Evolutionary conservation across 345 rosid genomes (phyloP).

Genomic region (Erysimum cheiranthoides): DNA sequence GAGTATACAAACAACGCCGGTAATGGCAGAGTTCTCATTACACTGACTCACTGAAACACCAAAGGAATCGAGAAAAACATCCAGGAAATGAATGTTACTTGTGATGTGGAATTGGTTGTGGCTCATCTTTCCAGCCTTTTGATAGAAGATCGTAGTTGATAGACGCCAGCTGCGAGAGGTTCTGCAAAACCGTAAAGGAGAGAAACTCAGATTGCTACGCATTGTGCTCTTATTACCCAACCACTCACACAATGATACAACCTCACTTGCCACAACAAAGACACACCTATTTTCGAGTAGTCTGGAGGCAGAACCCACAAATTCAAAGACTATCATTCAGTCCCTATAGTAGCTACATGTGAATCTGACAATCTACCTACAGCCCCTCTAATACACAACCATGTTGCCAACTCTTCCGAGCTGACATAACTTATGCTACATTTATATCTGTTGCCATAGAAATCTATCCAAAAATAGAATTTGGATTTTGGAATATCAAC

Average conservation of each 20-base stretch:
- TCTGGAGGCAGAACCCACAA: slow-evolving; percentile 16
- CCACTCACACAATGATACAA: slow-evolving; percentile 1
- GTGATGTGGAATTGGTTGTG: slow-evolving; percentile 53
- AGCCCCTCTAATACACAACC: not conserved
- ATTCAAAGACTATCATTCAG: not conserved
- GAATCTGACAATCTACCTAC: slow-evolving; percentile 13
- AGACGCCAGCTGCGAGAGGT: slow-evolving; percentile 95
- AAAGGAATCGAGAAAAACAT: slow-evolving; percentile 30
- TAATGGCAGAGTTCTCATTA: slow-evolving; percentile 34
- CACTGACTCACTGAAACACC: slow-evolving; percentile 37
- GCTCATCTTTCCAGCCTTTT: slow-evolving; percentile 94
- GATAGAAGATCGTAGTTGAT: slow-evolving; percentile 98
- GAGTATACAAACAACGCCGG: slow-evolving; percentile 52
- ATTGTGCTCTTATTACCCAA: slow-evolving; percentile 12
- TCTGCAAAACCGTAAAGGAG: slow-evolving; percentile 55
- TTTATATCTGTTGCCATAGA: slow-evolving; percentile 1
- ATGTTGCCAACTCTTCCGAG: not conserved
- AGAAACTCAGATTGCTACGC: slow-evolving; percentile 16
- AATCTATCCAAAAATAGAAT: not conserved
- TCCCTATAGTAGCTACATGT: slow-evolving; percentile 10
- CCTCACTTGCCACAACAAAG: slow-evolving; percentile 3
- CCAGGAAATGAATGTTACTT: slow-evolving; percentile 38
- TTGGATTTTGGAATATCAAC: not conserved
- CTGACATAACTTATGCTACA: slow-evolving; percentile 14
- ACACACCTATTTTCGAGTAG: not conserved